Base-by-base conservation (phyloP, 306 rosid species). In the Vicia villosa region DNA sequence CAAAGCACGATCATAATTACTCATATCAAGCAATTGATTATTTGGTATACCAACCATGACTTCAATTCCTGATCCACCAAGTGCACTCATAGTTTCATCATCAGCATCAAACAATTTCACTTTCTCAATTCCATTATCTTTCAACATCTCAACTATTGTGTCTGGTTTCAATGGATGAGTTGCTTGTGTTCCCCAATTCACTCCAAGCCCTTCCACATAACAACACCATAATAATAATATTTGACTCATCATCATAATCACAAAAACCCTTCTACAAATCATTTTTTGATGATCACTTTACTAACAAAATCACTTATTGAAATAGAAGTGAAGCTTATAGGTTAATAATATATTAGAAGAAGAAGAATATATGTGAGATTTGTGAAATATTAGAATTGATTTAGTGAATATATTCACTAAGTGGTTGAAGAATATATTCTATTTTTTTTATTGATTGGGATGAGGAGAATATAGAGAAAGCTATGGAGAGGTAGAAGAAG, bases 131-230 rank as follows among this genome's bases (percentile, higher is more conserved):
- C 96, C 98, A 63, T 94, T 94, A 52, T 86, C 96, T 68, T 90
- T 90, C 70, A 94, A 8, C 92, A 94, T 81, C 86, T 90, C 76
- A 6, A 88, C 96, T 82, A 94, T 83, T 3, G 83, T 81, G 65
- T 81, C 79, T 30, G 98, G 85, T 3, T 78, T 94, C 72, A 94
- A 75, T 64, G 73, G 43, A 62, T 88, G 98, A 6, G 89, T 86
- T 1, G 98, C 96, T 83, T 81, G 87, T 5, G 97, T 94, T 59
- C 98, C 98, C 98, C 98, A 94, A 50, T 94, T 94, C 72, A 94
- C 93, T 11, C 98, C 98, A 43, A 94, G 73, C 37, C 98, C 96
- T 67, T 88, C 94, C 36, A 82, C 86, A 26, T 56, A 41, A 15
- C 3, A 26, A 43, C 17, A 30, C n/a, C n/a, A n/a, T n/a, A n/a